Conservation (phyloP, 331 rosid genomes). For the Quercus phellos region DNA sequence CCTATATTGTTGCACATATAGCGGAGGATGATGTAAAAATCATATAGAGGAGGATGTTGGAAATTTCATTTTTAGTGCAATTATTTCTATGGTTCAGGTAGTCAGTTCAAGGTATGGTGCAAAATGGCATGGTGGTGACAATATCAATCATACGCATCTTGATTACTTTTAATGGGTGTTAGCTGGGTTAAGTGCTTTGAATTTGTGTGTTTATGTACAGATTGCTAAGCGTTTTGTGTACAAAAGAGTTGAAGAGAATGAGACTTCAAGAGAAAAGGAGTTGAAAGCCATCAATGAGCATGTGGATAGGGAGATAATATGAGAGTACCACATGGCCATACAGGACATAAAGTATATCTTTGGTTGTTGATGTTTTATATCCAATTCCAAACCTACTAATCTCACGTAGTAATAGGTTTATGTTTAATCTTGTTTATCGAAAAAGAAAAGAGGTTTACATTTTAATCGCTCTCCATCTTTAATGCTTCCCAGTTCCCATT, state of each 20-base stretch:
- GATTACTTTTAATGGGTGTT: conserved; percentile 49
- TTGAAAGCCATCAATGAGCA: background rate
- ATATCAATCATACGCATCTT: conserved; percentile 51
- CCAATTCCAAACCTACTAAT: background rate
- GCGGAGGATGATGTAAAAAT: too few species aligned
- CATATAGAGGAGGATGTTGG: conserved; percentile 28
- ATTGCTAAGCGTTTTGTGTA: background rate
- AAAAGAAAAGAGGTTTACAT: too few species aligned
- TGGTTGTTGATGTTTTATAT: background rate
- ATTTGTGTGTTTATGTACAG: conserved; percentile 33
- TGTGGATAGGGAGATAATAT: background rate
- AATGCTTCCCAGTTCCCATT: too few species aligned
- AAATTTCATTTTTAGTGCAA: conserved; percentile 29
- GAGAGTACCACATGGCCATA: background rate
- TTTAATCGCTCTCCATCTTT: too few species aligned
- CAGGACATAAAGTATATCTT: background rate
- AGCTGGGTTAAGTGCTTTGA: conserved; percentile 40
- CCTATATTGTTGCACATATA: too few species aligned
- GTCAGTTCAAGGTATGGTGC: conserved; percentile 30
- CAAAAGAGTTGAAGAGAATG: conserved; percentile 27
- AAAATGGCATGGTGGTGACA: conserved; percentile 38
- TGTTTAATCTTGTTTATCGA: background rate
- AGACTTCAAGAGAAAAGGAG: background rate
- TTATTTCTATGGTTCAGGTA: conserved; percentile 24
- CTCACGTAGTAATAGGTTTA: background rate